A percentile compares a stretch with the other conserved stretches of the same genome.
Conservation (phyloP, 2,329 filamentous ascomycete species). For the Fusarium tanahbumbuense region DNA sequence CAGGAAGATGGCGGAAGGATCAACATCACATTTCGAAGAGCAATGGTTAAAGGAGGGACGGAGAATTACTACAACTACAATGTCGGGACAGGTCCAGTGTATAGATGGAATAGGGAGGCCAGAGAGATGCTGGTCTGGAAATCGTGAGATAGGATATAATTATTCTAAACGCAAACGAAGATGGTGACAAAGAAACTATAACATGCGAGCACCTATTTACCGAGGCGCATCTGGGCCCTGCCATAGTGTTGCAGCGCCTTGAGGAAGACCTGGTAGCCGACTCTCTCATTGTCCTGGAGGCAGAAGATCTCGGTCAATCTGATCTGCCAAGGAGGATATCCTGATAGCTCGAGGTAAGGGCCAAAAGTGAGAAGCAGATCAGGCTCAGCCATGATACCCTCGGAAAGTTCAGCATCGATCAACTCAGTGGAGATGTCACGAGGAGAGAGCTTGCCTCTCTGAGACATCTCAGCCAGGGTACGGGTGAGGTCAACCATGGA, state of each 20-base stretch:
- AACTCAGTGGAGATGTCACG: conserved; percentile 87
- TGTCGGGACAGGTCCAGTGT: conserved; percentile 76
- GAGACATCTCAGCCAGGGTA: conserved; percentile 94
- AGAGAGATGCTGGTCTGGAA: conserved; percentile 62
- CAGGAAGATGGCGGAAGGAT: conserved; percentile 72
- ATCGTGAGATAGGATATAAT: conserved; percentile 39
- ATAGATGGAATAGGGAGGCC: conserved; percentile 70
- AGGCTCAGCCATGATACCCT: conserved; percentile 85
- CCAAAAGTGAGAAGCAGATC: conserved; percentile 90
- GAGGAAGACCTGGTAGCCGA: conserved; percentile 95
- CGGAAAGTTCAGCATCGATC: conserved; percentile 86
- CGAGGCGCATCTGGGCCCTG: conserved; percentile 88
- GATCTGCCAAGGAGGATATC: conserved; percentile 97
- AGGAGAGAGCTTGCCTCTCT: conserved; percentile 83
- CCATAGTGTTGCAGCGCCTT: conserved; percentile 85
- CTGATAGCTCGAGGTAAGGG: conserved; percentile 83
- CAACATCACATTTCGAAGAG: conserved; percentile 83
- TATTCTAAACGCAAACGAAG: conserved; percentile 9
- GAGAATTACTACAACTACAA: conserved; percentile 90
- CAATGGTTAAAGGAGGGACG: conserved; percentile 77
- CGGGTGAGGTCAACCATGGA: conserved; percentile 96
- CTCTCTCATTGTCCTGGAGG: conserved; percentile 79
- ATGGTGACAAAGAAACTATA: conserved; percentile 7
- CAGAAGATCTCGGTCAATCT: conserved; percentile 94
- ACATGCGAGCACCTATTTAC: conserved; percentile 60